Evolutionary conservation across 306 rosid species (phyloP).

Genomic region (Fragaria nilgerrensis): DNA sequence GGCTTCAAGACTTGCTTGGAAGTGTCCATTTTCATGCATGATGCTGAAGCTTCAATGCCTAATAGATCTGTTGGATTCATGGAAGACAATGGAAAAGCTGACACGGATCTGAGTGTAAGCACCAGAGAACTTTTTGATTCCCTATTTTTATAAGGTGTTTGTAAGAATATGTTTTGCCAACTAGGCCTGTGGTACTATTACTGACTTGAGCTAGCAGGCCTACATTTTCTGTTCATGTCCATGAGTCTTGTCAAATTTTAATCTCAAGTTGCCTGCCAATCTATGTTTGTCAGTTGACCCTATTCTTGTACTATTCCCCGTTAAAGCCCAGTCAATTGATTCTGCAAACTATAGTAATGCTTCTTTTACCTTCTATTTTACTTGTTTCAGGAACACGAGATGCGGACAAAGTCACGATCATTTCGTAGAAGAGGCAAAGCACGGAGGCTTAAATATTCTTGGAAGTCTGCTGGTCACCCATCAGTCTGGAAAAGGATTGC

Average conservation of each 20-base stretch:
- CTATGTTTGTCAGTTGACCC: not conserved
- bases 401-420: constrained; percentile 67
- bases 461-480: constrained; percentile 75
- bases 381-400: constrained; percentile 62
- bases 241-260: not conserved
- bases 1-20: constrained; percentile 88
- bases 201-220: not conserved
- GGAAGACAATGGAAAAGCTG: constrained; percentile 60
- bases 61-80: constrained; percentile 41
- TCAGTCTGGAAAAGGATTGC: constrained; percentile 65
- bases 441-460: constrained; percentile 70
- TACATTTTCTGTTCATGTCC: not conserved
- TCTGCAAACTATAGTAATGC: constrained; percentile 20
- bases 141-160: not conserved
- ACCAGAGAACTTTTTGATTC: constrained; percentile 2
- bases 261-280: not conserved
- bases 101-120: constrained; percentile 57
- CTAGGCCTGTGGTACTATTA: not conserved
- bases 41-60: constrained; percentile 59
- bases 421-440: constrained; percentile 88
- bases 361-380: not conserved
- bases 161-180: not conserved
- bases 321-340: constrained; percentile 14
- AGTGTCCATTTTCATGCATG: constrained; percentile 74
- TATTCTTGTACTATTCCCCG: not conserved